Conservation (phyloP, 768 basidiomycete species). For the Baorangia bicolor region DNA sequence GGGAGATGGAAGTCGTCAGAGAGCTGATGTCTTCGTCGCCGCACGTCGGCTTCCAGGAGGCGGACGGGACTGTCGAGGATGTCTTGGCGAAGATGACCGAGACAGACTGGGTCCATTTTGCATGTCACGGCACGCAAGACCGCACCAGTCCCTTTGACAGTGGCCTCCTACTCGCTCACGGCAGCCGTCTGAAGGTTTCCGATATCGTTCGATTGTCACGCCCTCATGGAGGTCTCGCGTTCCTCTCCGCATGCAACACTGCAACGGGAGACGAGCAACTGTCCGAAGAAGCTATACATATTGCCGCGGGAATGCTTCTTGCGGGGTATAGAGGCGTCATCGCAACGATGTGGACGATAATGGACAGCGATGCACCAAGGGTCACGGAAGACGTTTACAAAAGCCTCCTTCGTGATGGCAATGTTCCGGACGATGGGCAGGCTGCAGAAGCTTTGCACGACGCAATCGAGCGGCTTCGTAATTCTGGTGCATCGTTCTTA, state of each 20-base stretch:
- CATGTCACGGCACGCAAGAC: conserved; percentile 31
- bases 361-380: too few species aligned
- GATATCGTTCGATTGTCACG: neutral
- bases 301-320: too few species aligned
- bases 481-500: neutral
- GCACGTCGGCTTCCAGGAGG: neutral
- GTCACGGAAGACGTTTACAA: too few species aligned
- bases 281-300: neutral
- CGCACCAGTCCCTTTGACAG: conserved; percentile 18
- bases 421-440: too few species aligned
- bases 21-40: neutral
- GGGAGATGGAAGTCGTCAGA: conserved; percentile 22
- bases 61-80: neutral
- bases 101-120: conserved; percentile 25
- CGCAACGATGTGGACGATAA: too few species aligned
- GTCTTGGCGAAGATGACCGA: neutral
- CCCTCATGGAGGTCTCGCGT: conserved; percentile 30
- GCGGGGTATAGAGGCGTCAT: too few species aligned
- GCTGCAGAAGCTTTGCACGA: neutral
- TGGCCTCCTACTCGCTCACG: conserved; percentile 14
- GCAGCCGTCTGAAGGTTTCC: neutral
- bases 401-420: too few species aligned
- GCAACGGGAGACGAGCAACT: neutral
- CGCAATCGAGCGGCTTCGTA: neutral
- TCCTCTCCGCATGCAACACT: neutral